Base-by-base conservation (phyloP, 176 grass and related monocot genomes). In the Carex myosuroides region DNA sequence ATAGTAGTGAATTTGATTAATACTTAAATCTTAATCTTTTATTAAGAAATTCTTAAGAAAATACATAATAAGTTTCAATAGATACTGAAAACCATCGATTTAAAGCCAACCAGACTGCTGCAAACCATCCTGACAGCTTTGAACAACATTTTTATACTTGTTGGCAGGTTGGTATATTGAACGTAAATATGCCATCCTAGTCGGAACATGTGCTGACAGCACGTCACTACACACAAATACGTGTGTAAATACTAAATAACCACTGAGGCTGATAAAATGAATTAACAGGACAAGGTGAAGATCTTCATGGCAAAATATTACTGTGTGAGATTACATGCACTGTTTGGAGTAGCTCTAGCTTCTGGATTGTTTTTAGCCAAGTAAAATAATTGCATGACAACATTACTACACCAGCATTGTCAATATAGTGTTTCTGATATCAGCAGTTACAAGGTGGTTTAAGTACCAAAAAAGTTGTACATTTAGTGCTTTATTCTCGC, bases 261-360 rank as follows among this genome's bases (percentile, higher is more conserved):
- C 86, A 48, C 26, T 74, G 4, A 60, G 18, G 20, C 17, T 86
- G 46, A 86, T 60, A 22, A 55, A 64, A 81, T 87, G 35, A 1
- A 52, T 44, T 84, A n/a, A 12, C 92, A 93, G 95, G 92, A 98
- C 81, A 90, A 98, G 22, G 72, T 54, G 64, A 98, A 92, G 85
- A 95, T 95, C 63, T 98, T 98, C 64, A 93, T 98, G 92, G 91
- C 92, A 1, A 98, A 98, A 83, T 98, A 93, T 86, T 98, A 85
- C 77, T 98, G 92, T 62, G 91, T 98, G 44, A 84, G 95, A 82
- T 82, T 98, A 77, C 95, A 95, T 74, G 89, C 91, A 22, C 55
- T 95, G 77, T 88, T 98, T 81, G 95, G 95, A 85, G 80, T 57
- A 80, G 92, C 95, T 67, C 85, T 98, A 50, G 91, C 92, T 68